Conservation (phyloP, 306 rosid genomes). For the peach (Prunus persica) region DNA sequence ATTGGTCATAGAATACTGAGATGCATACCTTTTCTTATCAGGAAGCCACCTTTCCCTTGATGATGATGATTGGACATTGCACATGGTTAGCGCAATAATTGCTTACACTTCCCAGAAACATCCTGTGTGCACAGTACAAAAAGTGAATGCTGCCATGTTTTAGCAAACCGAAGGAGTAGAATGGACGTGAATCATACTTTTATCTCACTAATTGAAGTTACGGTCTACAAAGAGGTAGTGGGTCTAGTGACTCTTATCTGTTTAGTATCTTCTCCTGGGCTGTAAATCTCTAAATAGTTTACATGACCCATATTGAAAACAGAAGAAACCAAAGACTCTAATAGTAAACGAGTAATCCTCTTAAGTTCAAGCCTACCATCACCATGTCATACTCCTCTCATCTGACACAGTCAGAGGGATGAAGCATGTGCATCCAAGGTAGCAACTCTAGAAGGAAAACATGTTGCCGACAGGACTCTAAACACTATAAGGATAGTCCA, state of each 20-base stretch:
- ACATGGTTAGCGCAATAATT: conserved; percentile 75
- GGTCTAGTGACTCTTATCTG: too few relatives aligned
- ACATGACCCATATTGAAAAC: background rate
- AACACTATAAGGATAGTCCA: background rate
- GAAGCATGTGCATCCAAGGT: background rate
- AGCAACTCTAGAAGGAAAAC: background rate
- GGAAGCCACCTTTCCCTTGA: conserved; percentile 48
- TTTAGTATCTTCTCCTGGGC: background rate
- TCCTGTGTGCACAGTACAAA: conserved; percentile 46
- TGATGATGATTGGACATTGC: conserved; percentile 65
- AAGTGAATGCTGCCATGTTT: background rate
- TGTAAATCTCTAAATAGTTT: background rate
- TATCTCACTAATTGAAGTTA: background rate
- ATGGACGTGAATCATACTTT: background rate
- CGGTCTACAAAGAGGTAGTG: background rate
- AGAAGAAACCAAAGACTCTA: background rate
- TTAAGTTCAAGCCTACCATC: background rate
- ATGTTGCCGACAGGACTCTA: background rate
- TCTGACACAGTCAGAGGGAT: too few relatives aligned
- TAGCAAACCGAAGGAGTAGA: background rate
- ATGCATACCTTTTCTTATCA: conserved; percentile 39
- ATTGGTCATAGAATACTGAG: conserved; percentile 18
- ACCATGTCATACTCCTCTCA: background rate
- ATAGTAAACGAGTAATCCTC: background rate
- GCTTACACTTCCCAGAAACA: conserved; percentile 95